phyloP scores from a whole-genome alignment of 345 rosid genomes.

The Murraya paniculata region DNA sequence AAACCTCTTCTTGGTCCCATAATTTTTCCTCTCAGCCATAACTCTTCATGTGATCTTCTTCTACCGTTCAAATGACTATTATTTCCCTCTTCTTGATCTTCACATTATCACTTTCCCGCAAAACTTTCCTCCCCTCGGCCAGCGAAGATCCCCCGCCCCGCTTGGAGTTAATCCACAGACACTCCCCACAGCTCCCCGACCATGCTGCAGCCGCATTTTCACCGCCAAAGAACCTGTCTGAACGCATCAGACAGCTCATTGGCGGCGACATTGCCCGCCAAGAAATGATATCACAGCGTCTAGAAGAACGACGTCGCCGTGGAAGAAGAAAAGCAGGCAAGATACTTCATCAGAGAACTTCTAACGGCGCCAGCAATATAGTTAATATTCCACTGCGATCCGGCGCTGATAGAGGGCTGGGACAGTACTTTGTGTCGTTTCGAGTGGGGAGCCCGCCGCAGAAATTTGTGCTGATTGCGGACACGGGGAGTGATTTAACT shows the following conservation, averaged over 20 bases:
- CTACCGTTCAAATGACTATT: no score
- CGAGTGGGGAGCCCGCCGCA: constrained; percentile 31
- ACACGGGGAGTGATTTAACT: constrained; percentile 29
- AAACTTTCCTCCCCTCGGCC: background rate
- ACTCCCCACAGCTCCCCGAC: constrained; percentile 12
- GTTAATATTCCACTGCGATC: constrained; percentile 23
- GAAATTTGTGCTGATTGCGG: constrained; percentile 23
- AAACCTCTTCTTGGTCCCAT: no score
- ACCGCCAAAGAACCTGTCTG: background rate
- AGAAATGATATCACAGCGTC: background rate
- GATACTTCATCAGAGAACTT: no score
- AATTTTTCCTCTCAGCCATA: no score
- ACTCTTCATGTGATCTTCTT: no score
- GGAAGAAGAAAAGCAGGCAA: background rate
- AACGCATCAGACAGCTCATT: constrained; percentile 8
- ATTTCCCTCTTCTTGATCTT: no score
- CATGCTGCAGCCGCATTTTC: background rate
- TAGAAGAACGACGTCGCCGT: background rate
- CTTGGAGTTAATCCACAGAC: constrained; percentile 16
- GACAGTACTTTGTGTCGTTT: constrained; percentile 30
- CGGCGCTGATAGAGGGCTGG: constrained; percentile 15
- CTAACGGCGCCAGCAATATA: background rate
- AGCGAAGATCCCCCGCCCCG: background rate
- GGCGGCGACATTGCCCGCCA: constrained; percentile 15
- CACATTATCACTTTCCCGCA: background rate